These are phyloP conservation scores for Rhodotorula taiwanensis DNA, from an alignment of 768 basidiomycete genomes.

Conservation along the genomic window DNA sequence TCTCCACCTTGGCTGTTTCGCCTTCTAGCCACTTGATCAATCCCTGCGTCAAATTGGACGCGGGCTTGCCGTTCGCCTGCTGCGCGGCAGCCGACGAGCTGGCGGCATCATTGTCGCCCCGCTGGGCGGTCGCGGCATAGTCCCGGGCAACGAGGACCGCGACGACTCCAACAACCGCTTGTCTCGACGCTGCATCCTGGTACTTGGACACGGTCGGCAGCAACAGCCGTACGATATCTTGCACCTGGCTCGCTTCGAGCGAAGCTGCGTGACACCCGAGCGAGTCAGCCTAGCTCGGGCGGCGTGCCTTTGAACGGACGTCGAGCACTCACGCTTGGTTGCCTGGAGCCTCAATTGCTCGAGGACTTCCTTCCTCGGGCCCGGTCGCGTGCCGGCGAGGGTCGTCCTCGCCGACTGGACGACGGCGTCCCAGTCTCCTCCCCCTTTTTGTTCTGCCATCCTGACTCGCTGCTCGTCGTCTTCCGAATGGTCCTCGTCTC, in stretches of 20 bases:
- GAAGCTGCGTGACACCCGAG: background rate
- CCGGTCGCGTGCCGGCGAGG: background rate
- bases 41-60: conserved; percentile 52
- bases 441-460: no score
- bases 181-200: conserved; percentile 61
- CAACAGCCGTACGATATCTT: conserved; percentile 64
- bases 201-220: conserved; percentile 73
- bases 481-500: background rate
- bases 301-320: no score
- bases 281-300: background rate
- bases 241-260: conserved; percentile 18
- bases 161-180: conserved; percentile 63
- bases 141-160: conserved; percentile 61
- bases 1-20: conserved; percentile 59
- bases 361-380: conserved; percentile 1
- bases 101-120: no score
- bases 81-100: conserved; percentile 43
- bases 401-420: background rate
- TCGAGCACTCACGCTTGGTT: conserved; percentile 8
- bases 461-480: background rate
- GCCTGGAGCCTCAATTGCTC: conserved; percentile 4
- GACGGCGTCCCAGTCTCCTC: conserved; percentile 19
- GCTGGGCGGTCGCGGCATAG: background rate
- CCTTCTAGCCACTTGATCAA: conserved; percentile 68
- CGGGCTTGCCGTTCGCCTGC: conserved; percentile 47